These are phyloP conservation scores for Cynanchum wilfordii DNA, from an alignment of 257 asterid species.

Conservation along the genomic window DNA sequence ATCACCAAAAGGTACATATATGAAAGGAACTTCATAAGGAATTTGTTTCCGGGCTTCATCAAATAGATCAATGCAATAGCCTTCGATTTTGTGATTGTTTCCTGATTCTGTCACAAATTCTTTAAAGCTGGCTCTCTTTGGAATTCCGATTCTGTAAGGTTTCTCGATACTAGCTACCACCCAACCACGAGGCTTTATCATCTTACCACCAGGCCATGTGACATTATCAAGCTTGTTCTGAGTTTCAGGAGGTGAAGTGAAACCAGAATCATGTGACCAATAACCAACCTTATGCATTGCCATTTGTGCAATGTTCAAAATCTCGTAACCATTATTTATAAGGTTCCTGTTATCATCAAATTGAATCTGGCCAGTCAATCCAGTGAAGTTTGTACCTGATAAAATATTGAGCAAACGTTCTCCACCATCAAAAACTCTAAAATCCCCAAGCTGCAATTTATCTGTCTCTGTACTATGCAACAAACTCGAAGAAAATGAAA, in stretches of 20 bases:
- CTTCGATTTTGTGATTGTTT: conserved; percentile 23
- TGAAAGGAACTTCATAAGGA: conserved; percentile 30
- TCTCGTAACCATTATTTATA: conserved; percentile 24
- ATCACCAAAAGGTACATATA: conserved; percentile 26
- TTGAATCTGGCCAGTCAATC: conserved; percentile 29
- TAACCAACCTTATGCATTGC: conserved; percentile 24
- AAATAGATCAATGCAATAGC: conserved; percentile 37
- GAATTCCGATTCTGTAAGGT: conserved; percentile 30
- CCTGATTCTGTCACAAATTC: conserved; percentile 29
- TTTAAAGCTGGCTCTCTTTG: conserved; percentile 28
- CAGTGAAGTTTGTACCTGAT: conserved; percentile 21
- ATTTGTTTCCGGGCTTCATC: conserved; percentile 24
- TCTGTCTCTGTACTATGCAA: conserved; percentile 7
- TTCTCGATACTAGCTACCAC: conserved; percentile 24
- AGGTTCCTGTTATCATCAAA: conserved; percentile 20
- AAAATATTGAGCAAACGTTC: conserved; percentile 20
- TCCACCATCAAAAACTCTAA: conserved; percentile 29
- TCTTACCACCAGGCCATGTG: conserved; percentile 36
- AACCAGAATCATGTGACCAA: conserved; percentile 33
- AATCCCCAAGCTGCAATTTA: conserved; percentile 16
- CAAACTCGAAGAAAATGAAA: conserved; percentile 20
- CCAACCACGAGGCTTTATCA: conserved; percentile 36
- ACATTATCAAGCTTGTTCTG: conserved; percentile 23
- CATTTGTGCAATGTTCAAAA: conserved; percentile 20
- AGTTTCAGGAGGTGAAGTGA: conserved; percentile 24